Evolutionary conservation across 2,329 filamentous ascomycete species (phyloP).

Genomic region (Claviceps sorghi): DNA sequence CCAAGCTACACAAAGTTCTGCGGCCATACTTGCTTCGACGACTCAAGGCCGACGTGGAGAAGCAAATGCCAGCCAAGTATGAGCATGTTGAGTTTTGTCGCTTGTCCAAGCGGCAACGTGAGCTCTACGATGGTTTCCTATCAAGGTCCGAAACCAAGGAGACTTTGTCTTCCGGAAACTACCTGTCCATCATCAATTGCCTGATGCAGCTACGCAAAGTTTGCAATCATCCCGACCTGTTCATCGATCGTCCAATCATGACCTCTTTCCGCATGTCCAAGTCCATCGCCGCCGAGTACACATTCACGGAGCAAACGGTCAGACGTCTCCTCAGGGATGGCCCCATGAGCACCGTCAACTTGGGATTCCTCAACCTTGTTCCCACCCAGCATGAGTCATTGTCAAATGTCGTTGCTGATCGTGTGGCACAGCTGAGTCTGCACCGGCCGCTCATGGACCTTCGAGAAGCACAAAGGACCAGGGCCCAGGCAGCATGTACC

Average conservation of each 20-base stretch:
- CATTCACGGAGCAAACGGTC: conserved; percentile 56
- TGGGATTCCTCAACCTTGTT: conserved; percentile 67
- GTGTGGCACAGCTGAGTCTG: conserved; percentile 52
- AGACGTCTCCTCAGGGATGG: conserved; percentile 47
- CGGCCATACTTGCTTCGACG: conserved; percentile 82
- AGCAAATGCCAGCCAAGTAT: conserved; percentile 97
- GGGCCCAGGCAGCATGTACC: conserved; percentile 40
- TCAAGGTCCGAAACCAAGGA: conserved; percentile 77
- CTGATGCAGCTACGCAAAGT: conserved; percentile 95
- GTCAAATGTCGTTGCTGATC: conserved; percentile 38
- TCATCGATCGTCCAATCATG: conserved; percentile 89
- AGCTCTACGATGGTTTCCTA: conserved; percentile 93
- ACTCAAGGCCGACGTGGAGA: conserved; percentile 92
- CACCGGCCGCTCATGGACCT: conserved; percentile 56
- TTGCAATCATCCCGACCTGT: conserved; percentile 95
- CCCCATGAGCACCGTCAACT: conserved; percentile 49
- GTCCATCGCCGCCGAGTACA: conserved; percentile 62
- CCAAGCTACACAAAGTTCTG: conserved; percentile 84
- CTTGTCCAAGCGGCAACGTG: conserved; percentile 84
- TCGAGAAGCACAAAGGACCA: conserved; percentile 52
- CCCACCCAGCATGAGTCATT: conserved; percentile 56
- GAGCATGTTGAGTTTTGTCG: conserved; percentile 95
- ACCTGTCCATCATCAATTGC: conserved; percentile 96
- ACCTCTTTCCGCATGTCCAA: conserved; percentile 87
- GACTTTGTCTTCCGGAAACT: conserved; percentile 83